Conservation (phyloP, 2,329 filamentous ascomycete genomes). For the Calonectria henricotiae region DNA sequence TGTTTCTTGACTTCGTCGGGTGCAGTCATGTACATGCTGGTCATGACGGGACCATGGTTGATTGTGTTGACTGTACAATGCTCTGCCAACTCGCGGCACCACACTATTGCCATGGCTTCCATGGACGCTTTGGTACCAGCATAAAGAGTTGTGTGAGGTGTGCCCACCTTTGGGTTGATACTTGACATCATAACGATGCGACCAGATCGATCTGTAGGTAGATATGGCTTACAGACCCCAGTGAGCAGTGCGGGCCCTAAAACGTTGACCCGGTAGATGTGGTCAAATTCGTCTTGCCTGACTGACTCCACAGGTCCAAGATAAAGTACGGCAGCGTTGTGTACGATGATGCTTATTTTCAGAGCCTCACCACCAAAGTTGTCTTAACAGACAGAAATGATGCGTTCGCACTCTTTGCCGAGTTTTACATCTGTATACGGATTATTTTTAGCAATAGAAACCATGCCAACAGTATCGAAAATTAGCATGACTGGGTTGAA, state of each 20-base stretch:
- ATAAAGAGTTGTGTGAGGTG: conserved; percentile 71
- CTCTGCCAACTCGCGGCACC: conserved; percentile 73
- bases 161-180: conserved; percentile 69
- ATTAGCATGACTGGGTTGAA: neutral
- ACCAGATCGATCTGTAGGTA: conserved; percentile 72
- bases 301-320: conserved; percentile 65
- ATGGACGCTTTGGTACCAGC: conserved; percentile 76
- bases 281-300: conserved; percentile 67
- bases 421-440: neutral
- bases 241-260: conserved; percentile 72
- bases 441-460: conserved; percentile 18
- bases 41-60: conserved; percentile 63
- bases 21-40: conserved; percentile 65
- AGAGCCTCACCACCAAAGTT: conserved; percentile 63
- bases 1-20: conserved; percentile 66
- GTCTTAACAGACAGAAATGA: conserved; percentile 68
- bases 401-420: conserved; percentile 57
- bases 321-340: conserved; percentile 71
- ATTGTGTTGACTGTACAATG: conserved; percentile 74
- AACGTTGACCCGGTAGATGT: conserved; percentile 73
- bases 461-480: conserved; percentile 6
- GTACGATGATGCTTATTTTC: conserved; percentile 72
- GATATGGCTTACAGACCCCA: conserved; percentile 68
- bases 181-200: conserved; percentile 73
- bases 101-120: conserved; percentile 76